Evolutionary conservation across 345 rosid species (phyloP).

Genomic region (Iberis pinnata): DNA sequence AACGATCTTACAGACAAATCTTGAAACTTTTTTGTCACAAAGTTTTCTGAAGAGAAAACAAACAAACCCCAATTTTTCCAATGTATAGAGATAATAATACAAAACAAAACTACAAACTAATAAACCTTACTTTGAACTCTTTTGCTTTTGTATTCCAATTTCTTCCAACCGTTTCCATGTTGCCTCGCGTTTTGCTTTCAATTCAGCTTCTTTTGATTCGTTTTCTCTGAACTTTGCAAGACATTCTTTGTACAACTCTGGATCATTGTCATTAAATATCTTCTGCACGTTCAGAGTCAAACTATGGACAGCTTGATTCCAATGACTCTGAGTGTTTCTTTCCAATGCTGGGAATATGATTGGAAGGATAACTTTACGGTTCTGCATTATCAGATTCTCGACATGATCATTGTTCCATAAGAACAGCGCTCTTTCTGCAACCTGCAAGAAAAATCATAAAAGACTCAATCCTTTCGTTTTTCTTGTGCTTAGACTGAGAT

Average conservation of each 20-base stretch:
- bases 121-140: constrained; percentile 11
- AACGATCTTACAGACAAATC: no score
- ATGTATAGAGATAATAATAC: constrained; percentile 15
- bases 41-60: constrained; percentile 4
- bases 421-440: no score
- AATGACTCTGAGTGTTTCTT: no score
- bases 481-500: no score
- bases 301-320: no score
- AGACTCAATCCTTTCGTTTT: no score
- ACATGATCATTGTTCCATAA: no score
- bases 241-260: constrained; percentile 60
- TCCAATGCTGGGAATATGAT: no score
- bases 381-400: no score
- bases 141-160: constrained; percentile 31
- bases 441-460: no score
- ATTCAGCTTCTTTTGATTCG: constrained; percentile 45
- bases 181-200: constrained; percentile 40
- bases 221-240: constrained; percentile 44
- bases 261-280: constrained; percentile 58
- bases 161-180: constrained; percentile 67
- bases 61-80: constrained; percentile 3
- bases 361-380: no score
- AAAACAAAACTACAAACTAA: constrained; percentile 24
- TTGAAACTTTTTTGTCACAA: not conserved
- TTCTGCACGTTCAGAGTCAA: no score